Evolutionary conservation across 257 asterid species (phyloP), one percentile per base, ranked within the genome.

Genomic region (Petunia secreta): DNA sequence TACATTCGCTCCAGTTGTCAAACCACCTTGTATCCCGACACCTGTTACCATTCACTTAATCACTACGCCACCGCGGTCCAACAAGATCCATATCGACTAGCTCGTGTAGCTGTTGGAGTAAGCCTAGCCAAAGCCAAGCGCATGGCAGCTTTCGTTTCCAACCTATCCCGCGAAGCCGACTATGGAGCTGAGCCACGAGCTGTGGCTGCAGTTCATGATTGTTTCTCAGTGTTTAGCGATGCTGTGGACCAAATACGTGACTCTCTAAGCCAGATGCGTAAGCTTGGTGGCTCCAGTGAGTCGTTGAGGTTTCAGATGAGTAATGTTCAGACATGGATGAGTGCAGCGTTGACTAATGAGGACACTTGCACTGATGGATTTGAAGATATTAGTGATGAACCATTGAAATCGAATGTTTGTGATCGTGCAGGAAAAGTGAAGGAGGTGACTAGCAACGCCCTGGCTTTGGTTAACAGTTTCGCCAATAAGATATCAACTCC

Each of bases 241-340:
- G 92, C 98, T 4, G 93, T 89, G 69, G 90, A 89, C 80, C 93
- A 88, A 85, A 88, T 93, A 39, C 90, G 89, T 0, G 96, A 85
- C 40, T 95, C 99, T 9, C 78, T 92, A 77, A 79, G 60, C 67
- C 95, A 92, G 85, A 94, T 94, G 98, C 89, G 90, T 7, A 87
- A 58, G 81, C 92, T 93, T 2, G 55, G 60, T 0, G 65, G 76
- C 0, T 91, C 86, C 6, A 88, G 91, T 0, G 93, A 87, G 88
- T 83, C 90, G 86, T 82, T 93, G 83, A 85, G 89, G 90, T 92
- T 91, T 80, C 90, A 91, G 86, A 82, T 95, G 84, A 91, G 95
- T 79, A 92, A 95, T 54, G 95, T 95, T 63, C 98, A 92, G 93
- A 95, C 98, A 80, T 95, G 99, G 99, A 91, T 95, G 95, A 95